Evolutionary conservation across 1,139 yeast genomes (phyloP).

Genomic region (Sugiyamaella japonica): DNA sequence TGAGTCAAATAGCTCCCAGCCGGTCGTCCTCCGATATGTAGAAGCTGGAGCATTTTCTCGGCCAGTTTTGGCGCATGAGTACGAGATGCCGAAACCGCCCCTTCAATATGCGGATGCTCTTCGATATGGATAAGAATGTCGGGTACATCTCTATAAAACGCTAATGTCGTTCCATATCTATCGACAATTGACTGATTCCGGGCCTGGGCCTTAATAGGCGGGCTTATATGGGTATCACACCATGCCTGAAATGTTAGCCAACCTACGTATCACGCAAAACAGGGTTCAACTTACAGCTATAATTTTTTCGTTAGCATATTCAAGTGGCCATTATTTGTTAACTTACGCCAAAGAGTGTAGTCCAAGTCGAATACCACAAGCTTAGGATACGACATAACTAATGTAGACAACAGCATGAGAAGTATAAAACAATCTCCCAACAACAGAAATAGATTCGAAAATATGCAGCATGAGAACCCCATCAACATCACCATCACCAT

Average conservation of each 20-base stretch:
- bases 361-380: constrained; percentile 75
- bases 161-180: constrained; percentile 49
- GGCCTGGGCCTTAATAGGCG: constrained; percentile 48
- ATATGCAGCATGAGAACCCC: background rate
- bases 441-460: background rate
- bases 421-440: background rate
- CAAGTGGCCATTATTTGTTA: constrained; percentile 11
- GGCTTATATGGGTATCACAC: constrained; percentile 66
- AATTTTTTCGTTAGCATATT: background rate
- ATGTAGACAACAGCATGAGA: background rate
- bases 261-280: background rate
- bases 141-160: constrained; percentile 62
- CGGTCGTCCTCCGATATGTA: constrained; percentile 52
- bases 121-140: constrained; percentile 45
- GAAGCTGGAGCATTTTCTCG: constrained; percentile 50
- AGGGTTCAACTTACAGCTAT: constrained; percentile 23
- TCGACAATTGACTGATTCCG: constrained; percentile 44
- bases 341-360: constrained; percentile 78
- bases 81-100: constrained; percentile 64
- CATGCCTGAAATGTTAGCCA: constrained; percentile 42
- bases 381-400: constrained; percentile 44
- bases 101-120: constrained; percentile 41
- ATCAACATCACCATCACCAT: too few relatives aligned
- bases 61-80: constrained; percentile 69
- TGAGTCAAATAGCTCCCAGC: constrained; percentile 51